These are phyloP conservation scores for Yamadazyma takamatsuzukensis DNA, from an alignment of 805 yeast species.

Conservation along the genomic window DNA sequence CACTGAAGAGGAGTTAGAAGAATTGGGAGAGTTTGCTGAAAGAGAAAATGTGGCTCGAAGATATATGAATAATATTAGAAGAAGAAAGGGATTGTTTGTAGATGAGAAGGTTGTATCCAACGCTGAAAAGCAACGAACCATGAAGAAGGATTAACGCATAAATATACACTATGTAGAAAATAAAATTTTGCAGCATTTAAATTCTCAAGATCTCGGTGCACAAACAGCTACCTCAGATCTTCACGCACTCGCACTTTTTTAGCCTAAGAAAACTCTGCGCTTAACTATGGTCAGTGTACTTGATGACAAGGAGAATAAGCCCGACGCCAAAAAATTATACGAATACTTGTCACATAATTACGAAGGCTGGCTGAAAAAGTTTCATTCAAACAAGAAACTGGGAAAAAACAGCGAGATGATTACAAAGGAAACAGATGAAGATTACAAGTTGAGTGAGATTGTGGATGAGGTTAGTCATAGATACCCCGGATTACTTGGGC, in stretches of 20 bases:
- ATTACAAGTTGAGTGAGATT: slow-evolving; percentile 27
- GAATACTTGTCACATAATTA: slow-evolving; percentile 34
- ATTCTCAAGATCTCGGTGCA: no score
- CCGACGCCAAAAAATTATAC: slow-evolving; percentile 16
- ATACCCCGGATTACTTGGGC: slow-evolving; percentile 6
- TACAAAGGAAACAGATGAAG: slow-evolving; percentile 11
- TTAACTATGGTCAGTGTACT: no score
- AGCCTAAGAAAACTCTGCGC: no score
- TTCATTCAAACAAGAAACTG: slow-evolving; percentile 12
- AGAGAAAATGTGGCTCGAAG: slow-evolving; percentile 85
- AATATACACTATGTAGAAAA: no score
- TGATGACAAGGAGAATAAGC: no score
- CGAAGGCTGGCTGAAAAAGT: slow-evolving; percentile 35
- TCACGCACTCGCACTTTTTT: no score
- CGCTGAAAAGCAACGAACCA: slow-evolving; percentile 91
- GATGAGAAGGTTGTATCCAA: slow-evolving; percentile 87
- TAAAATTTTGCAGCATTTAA: no score
- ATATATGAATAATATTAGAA: slow-evolving; percentile 79
- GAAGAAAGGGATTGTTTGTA: slow-evolving; percentile 82
- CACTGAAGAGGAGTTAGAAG: slow-evolving; percentile 93
- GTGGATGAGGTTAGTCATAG: slow-evolving; percentile 19
- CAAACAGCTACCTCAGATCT: no score
- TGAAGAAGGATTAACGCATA: slow-evolving; percentile 70
- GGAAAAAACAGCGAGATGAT: slow-evolving; percentile 2
- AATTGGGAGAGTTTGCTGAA: slow-evolving; percentile 88